A percentile compares a stretch with the other conserved stretches of the same genome.
Evolutionary conservation across 306 rosid genomes (phyloP).

Genomic region (Amphicarpaea edgeworthii): DNA sequence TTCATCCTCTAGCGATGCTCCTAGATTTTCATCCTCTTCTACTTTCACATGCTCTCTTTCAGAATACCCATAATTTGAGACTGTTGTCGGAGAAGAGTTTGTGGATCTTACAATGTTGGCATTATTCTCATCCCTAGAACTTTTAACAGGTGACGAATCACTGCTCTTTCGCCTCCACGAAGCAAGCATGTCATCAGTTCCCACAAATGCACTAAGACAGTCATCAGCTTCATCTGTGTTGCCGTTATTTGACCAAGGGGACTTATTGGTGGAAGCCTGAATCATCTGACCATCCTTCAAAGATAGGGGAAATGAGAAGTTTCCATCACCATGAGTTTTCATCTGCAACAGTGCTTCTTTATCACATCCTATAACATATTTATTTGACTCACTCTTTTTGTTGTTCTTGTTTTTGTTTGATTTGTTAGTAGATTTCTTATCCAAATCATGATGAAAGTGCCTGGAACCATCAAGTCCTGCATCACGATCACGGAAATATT

Average conservation of each 20-base stretch:
- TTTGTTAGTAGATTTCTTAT: conserved; percentile 58
- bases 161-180: conserved; percentile 70
- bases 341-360: conserved; percentile 48
- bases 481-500: conserved; percentile 66
- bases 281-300: conserved; percentile 59
- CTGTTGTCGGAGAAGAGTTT: conserved; percentile 74
- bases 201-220: conserved; percentile 55
- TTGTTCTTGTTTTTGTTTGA: conserved; percentile 55
- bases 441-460: conserved; percentile 57
- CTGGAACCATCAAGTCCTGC: conserved; percentile 62
- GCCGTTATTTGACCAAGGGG: conserved; percentile 70
- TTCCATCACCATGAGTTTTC: conserved; percentile 64
- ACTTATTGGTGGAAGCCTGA: conserved; percentile 62
- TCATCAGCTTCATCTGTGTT: conserved; percentile 69
- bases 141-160: conserved; percentile 76
- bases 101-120: conserved; percentile 59
- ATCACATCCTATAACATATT: conserved; percentile 61
- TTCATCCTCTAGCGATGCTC: conserved; percentile 79
- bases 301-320: conserved; percentile 83
- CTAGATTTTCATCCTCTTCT: conserved; percentile 72
- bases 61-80: conserved; percentile 78
- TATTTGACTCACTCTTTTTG: conserved; percentile 60
- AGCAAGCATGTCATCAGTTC: conserved; percentile 62
- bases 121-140: conserved; percentile 68
- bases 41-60: conserved; percentile 69